Percentiles rank a stretch among this genome's conserved stretches.
These are phyloP conservation scores for Talaromyces amestolkiae DNA, from an alignment of 2,329 filamentous ascomycete genomes.

Conservation along the genomic window DNA sequence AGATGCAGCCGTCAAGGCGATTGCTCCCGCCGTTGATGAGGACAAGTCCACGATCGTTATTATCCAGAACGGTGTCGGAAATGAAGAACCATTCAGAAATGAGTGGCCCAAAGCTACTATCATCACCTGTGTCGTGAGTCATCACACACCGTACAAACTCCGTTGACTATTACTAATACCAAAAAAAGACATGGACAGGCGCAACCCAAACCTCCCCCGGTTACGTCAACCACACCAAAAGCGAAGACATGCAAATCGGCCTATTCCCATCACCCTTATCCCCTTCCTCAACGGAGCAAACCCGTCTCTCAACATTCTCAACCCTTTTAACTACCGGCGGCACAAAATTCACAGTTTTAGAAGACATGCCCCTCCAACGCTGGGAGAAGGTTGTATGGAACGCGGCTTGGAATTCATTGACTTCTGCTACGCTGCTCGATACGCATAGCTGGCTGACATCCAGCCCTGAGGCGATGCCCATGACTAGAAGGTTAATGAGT, in stretches of 20 bases:
- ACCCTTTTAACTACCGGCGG: constrained; percentile 42
- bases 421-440: constrained; percentile 43
- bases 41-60: constrained; percentile 38
- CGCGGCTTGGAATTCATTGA: constrained; percentile 43
- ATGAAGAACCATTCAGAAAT: constrained; percentile 40
- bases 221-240: constrained; percentile 50
- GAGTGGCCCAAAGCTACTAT: constrained; percentile 34
- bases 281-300: constrained; percentile 32
- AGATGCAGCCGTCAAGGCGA: constrained; percentile 36
- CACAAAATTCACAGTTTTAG: constrained; percentile 38
- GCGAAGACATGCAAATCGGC: constrained; percentile 57
- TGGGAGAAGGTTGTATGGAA: constrained; percentile 48
- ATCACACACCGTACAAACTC: not conserved
- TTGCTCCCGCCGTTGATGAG: constrained; percentile 36
- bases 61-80: constrained; percentile 44
- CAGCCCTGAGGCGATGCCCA: constrained; percentile 38
- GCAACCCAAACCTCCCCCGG: constrained; percentile 53
- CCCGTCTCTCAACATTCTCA: constrained; percentile 43
- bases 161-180: not conserved
- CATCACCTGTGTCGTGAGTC: constrained; percentile 45
- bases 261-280: constrained; percentile 45
- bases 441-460: constrained; percentile 45
- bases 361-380: constrained; percentile 38
- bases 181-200: constrained; percentile 51
- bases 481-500: constrained; percentile 42